A percentile compares a stretch with the other conserved stretches of the same genome.
These are phyloP conservation scores for Trapa bicornis DNA, from an alignment of 345 rosid species.

Conservation along the genomic window DNA sequence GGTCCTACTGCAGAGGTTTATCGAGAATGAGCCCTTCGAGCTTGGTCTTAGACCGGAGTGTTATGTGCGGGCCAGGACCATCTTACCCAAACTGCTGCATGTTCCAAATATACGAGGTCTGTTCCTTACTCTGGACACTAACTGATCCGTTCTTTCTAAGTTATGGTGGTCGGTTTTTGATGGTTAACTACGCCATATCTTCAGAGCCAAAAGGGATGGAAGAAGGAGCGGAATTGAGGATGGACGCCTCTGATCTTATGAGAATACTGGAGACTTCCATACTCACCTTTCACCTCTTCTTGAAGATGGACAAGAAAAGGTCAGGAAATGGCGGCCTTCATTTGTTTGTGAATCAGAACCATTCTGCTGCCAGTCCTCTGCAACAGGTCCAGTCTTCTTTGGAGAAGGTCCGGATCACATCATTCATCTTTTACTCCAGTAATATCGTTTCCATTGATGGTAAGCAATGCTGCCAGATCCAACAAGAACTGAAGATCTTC, in stretches of 20 bases:
- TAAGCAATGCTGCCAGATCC: too few relatives aligned
- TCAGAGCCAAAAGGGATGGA: slow-evolving; percentile 36
- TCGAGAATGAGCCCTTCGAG: slow-evolving; percentile 89
- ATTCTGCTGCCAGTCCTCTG: slow-evolving; percentile 56
- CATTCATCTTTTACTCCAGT: background rate
- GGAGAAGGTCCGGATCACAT: slow-evolving; percentile 39
- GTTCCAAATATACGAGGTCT: slow-evolving; percentile 76
- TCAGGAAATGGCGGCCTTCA: slow-evolving; percentile 37
- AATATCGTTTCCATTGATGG: background rate
- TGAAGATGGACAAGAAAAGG: slow-evolving; percentile 76
- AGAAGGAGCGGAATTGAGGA: slow-evolving; percentile 40
- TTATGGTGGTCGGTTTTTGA: background rate
- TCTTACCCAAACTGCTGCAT: slow-evolving; percentile 76
- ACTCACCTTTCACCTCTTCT: slow-evolving; percentile 49
- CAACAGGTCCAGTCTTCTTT: slow-evolving; percentile 60
- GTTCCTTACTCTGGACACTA: background rate
- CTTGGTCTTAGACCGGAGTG: slow-evolving; percentile 60
- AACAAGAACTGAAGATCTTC: too few relatives aligned
- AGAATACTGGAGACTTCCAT: slow-evolving; percentile 53
- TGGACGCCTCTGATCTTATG: slow-evolving; percentile 55
- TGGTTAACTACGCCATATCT: slow-evolving; percentile 22
- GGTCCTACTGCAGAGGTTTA: slow-evolving; percentile 77
- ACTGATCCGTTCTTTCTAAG: background rate
- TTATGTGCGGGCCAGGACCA: slow-evolving; percentile 60
- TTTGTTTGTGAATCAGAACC: slow-evolving; percentile 60